These are phyloP conservation scores for Micractinium sp. DNA, from an alignment of 139 green algal species.

Conservation along the genomic window DNA sequence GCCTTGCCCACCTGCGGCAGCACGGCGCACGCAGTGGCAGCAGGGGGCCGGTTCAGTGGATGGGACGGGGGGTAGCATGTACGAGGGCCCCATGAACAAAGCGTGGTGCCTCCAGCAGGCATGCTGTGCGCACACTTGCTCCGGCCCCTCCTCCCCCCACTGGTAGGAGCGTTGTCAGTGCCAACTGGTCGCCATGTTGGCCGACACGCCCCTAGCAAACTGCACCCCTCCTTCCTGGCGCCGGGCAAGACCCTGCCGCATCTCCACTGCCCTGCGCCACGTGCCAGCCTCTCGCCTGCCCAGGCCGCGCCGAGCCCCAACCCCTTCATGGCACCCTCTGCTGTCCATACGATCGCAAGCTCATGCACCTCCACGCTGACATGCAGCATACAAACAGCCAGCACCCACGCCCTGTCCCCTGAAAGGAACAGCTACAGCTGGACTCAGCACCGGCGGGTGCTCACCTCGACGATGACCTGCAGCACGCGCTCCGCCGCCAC, in stretches of 20 bases:
- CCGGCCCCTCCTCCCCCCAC: background rate
- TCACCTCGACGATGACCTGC: constrained; percentile 85
- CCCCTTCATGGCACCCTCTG: too few relatives aligned
- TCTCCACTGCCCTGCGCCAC: too few relatives aligned
- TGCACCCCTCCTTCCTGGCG: too few relatives aligned
- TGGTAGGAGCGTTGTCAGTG: background rate
- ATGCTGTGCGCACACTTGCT: too few relatives aligned
- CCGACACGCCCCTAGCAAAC: too few relatives aligned
- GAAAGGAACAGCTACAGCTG: background rate
- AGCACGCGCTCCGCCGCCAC: constrained; percentile 88
- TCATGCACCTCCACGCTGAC: background rate
- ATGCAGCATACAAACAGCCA: background rate
- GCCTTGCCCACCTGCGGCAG: constrained; percentile 65
- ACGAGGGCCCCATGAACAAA: background rate
- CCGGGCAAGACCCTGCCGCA: too few relatives aligned
- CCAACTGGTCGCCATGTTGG: background rate
- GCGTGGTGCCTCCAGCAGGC: too few relatives aligned
- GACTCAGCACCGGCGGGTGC: background rate
- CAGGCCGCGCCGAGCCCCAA: too few relatives aligned
- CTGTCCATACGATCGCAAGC: too few relatives aligned
- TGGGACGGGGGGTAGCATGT: background rate
- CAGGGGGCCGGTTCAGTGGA: background rate
- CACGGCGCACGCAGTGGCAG: background rate
- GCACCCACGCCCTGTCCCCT: too few relatives aligned
- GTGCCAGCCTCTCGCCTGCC: too few relatives aligned